Evolutionary conservation across 495 filamentous ascomycete species (phyloP), one percentile per base, ranked within the genome.

Genomic region (Daldinia loculata): DNA sequence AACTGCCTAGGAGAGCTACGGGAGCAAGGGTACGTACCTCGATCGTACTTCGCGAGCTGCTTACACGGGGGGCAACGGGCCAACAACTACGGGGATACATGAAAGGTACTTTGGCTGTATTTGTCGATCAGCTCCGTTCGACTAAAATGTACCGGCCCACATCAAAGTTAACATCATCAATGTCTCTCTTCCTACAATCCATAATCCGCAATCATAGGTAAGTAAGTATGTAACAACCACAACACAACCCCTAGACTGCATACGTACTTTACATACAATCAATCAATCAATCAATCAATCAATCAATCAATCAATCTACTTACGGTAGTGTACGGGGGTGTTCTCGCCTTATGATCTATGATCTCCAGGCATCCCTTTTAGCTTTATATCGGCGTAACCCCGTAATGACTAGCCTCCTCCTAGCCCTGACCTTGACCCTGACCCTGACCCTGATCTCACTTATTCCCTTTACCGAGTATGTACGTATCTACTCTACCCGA

Each of bases 121-220:
- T 66, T 38, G 70, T 73, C 57, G 70, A 73, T 73, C 70, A 73
- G 70, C 70, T 73, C 70, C 70, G 70, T 73, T 24, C 36, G 29
- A 61, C 61, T 66, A 69, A 73, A 69, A 69, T 63, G 66, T 73
- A 73, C 66, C 61, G 70, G 14, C 43, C 70, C 70, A 73, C 66
- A 61, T 59, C 24, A 32, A 68, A 62, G 59, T 61, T 29, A 29
- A 61, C 66, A 73, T 66, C 53, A 73, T 66, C 55, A 58, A 58
- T 60, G 61, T 67, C 60, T 69, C 61, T 62, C 59, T 56, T 36
- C 51, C 61, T 30, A 36, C 58, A 41, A 48, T 22, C 43, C 43
- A 22, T 48, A 48, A 48, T 17, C 17, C 6, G 19, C 19, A 48
- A 48, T 9, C 43, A 9, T 22, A 4, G 32, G 8, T 1, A 32